These are phyloP conservation scores for Leptographium galeiforme DNA, from an alignment of 2,329 filamentous ascomycete species.

Conservation along the genomic window DNA sequence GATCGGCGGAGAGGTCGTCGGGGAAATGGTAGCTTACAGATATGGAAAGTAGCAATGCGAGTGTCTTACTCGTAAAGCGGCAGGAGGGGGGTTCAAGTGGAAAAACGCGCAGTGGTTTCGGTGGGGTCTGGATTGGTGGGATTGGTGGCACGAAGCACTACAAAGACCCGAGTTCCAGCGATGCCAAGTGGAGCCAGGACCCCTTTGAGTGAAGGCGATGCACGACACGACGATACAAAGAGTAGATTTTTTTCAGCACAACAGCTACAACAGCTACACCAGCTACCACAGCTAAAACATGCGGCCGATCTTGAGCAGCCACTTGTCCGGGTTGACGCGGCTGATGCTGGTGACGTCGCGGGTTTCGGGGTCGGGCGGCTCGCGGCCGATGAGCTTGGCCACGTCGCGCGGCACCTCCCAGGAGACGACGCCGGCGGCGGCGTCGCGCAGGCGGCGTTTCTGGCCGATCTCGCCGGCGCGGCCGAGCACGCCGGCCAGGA, in stretches of 20 bases:
- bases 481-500: slow-evolving; percentile 77
- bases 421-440: slow-evolving; percentile 46
- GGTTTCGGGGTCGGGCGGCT: not conserved
- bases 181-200: too few relatives aligned
- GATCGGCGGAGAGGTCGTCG: too few relatives aligned
- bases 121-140: too few relatives aligned
- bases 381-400: not conserved
- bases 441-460: slow-evolving; percentile 48
- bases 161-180: too few relatives aligned
- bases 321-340: not conserved
- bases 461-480: slow-evolving; percentile 72
- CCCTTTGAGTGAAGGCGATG: too few relatives aligned
- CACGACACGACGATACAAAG: too few relatives aligned
- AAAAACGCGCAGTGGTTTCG: not conserved
- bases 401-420: slow-evolving; percentile 40
- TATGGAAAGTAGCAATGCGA: too few relatives aligned
- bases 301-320: not conserved
- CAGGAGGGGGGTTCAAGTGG: not conserved
- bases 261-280: too few relatives aligned
- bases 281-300: not conserved
- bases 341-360: not conserved
- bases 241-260: too few relatives aligned
- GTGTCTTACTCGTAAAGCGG: too few relatives aligned
- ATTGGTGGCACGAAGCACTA: too few relatives aligned
- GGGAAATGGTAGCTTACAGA: too few relatives aligned